Evolutionary conservation across 225 moss, liverwort and hornwort genomes (phyloP).

Genomic region (Pseudoscleropodium purum): DNA sequence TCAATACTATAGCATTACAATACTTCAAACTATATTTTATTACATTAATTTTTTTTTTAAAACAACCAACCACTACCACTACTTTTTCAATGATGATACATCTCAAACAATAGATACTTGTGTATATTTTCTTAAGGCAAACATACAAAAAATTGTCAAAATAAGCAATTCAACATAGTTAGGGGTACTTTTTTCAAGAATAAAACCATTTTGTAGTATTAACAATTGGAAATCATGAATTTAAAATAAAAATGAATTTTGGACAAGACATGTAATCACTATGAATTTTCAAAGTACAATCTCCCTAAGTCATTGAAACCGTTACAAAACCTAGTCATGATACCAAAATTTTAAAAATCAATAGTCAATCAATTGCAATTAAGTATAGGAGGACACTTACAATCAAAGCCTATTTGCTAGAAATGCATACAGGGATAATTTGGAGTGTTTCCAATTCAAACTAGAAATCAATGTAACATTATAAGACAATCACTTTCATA

Average conservation of each 20-base stretch:
- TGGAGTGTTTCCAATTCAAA: neutral
- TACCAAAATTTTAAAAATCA: accelerated
- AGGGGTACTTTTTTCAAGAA: neutral
- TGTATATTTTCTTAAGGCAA: neutral
- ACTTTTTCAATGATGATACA: neutral
- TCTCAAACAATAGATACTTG: neutral
- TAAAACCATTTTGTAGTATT: too few species aligned
- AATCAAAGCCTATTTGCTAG: accelerated
- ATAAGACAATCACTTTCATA: accelerated
- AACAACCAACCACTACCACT: neutral
- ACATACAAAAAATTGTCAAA: too few species aligned
- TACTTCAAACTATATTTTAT: neutral
- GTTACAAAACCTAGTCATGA: accelerated
- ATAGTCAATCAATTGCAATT: accelerated
- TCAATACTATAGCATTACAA: neutral
- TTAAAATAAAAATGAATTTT: too few species aligned
- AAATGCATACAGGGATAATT: accelerated
- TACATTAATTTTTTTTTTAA: accelerated
- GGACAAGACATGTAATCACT: neutral
- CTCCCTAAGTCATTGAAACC: accelerated
- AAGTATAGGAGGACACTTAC: accelerated
- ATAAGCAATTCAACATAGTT: too few species aligned
- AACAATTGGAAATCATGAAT: too few species aligned
- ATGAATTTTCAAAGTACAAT: too few species aligned
- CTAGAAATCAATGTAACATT: neutral